Base-by-base conservation (phyloP, 805 yeast species). In the Yamadazyma tumulicola region DNA sequence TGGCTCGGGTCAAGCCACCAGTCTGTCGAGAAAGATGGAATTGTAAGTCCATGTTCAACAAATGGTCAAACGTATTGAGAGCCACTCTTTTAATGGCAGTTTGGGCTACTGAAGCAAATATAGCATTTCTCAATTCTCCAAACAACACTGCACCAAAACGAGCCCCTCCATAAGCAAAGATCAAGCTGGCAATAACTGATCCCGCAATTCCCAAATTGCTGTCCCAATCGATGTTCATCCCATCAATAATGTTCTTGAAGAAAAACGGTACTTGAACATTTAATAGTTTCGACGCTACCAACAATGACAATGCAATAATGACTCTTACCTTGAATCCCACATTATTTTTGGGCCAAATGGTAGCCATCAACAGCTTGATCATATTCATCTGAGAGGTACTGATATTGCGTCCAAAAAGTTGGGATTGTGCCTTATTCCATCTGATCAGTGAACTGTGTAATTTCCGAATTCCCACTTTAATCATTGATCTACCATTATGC, bases 221-320 rank as follows among this genome's bases (percentile, higher is more conserved):
- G 4, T 62, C 43, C 94, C 96, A 86, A 49, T 88, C 95, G 17
- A 89, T 73, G 54, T 91, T 93, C 97, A 91, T 89, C 9, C 79
- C 76, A 61, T 93, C 97, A 29, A 93, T 79, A 33, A 87, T 91
- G 19, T 76, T 71, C 39, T 67, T 93, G 72, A 93, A 93, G 59
- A 78, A 89, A 54, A 93, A 88, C 0, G 98, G 98, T 5, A 93
- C 98, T 57, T 93, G 96, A 4, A 93, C 96, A 55, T 89, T 93
- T 23, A 93, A 66, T 5, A 93, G 54, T 55, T 93, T 93, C 13
- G 97, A 83, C 0, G 79, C 78, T 4, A 93, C 74, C 39, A 93
- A 69, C 38, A 93, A 64, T 0, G 79, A 48, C 12, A 93, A 55
- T 0, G 97, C 97, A 5, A 84, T 43, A 0, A 83, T 60, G 1